Evolutionary conservation across 768 basidiomycete species (phyloP), one percentile per base, ranked within the genome.

Genomic region (Suillus spraguei): DNA sequence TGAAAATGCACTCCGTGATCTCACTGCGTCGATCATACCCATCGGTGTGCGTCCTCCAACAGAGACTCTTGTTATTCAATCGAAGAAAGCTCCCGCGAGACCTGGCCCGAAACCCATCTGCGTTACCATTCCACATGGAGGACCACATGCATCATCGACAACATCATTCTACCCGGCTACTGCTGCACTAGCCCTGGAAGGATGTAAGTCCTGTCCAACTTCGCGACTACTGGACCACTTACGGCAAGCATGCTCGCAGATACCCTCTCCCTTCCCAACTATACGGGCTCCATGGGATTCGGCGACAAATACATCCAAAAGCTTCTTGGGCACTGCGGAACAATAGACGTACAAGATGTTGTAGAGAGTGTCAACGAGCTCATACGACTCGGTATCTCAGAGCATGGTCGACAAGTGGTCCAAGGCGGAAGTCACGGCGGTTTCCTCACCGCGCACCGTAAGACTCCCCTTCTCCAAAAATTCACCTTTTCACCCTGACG

Each of bases 361-460:
- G 81, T 88, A 20, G 83, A 80, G 8, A 80, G 86, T 1, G 80
- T 82, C 3, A 71, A 77, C 24, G 78, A 86, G 64, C 81, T 91
- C 49, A 74, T 87, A 38, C 68, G 74, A 16, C 71, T 82, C 5
- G 84, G 83, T 1, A 72, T 90, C 1, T 81, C 87, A 0, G 74
- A 78, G 49, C 70, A 79, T 16, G 85, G 84, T 8, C 83, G 82
- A 64, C 82, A 85, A 59, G 78, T 89, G 36, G 70, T 90, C 1
- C 76, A 76, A 59, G 90, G 90, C 5, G 90, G 90, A 46, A 88
- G 85, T 53, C 91, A 92, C 64, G 89, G 89, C 0, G 90, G 90
- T 2, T 91, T 88, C 70, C 76, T 90, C 16, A 65, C 81, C 1
- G 82, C 80, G 0, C 87, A 89, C 67, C 74, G 87, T 88, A 68